A percentile compares a stretch with the other conserved stretches of the same genome.
Conservation (phyloP, 2,329 filamentous ascomycete species). For the Neofusicoccum cordaticola region DNA sequence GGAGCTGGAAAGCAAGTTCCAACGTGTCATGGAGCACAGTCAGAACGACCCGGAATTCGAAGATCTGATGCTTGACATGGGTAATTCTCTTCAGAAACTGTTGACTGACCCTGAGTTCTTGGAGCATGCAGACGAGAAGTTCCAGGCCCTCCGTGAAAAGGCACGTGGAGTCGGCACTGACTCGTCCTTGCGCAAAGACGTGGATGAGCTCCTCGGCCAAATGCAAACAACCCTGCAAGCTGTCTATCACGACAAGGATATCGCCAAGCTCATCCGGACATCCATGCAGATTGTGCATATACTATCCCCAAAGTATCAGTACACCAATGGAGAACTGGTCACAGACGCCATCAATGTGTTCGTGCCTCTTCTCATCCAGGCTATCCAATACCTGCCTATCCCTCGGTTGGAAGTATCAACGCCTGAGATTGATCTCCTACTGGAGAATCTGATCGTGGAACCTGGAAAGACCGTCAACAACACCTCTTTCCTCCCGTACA, state of each 20-base stretch:
- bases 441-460: constrained; percentile 89
- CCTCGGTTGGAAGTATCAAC: constrained; percentile 84
- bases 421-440: constrained; percentile 76
- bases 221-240: constrained; percentile 65
- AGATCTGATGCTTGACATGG: constrained; percentile 68
- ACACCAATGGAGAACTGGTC: constrained; percentile 68
- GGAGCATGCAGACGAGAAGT: constrained; percentile 67
- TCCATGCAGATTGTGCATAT: constrained; percentile 66
- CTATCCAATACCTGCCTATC: constrained; percentile 83
- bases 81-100: constrained; percentile 73
- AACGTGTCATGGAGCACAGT: constrained; percentile 69
- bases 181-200: constrained; percentile 67
- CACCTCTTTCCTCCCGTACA: constrained; percentile 85
- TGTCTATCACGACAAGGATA: constrained; percentile 67
- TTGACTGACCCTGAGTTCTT: constrained; percentile 85
- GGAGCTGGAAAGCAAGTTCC: constrained; percentile 65
- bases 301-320: constrained; percentile 63
- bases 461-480: constrained; percentile 80
- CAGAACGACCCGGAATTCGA: constrained; percentile 81
- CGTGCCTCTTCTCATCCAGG: constrained; percentile 71
- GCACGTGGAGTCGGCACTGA: constrained; percentile 59
- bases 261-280: constrained; percentile 67
- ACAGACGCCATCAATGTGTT: constrained; percentile 77
- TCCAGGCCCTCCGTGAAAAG: constrained; percentile 58
- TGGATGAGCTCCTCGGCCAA: constrained; percentile 70